A percentile compares a stretch with the other conserved stretches of the same genome.
These are phyloP conservation scores for Clathrus columnatus DNA, from an alignment of 768 basidiomycete species.

Conservation along the genomic window DNA sequence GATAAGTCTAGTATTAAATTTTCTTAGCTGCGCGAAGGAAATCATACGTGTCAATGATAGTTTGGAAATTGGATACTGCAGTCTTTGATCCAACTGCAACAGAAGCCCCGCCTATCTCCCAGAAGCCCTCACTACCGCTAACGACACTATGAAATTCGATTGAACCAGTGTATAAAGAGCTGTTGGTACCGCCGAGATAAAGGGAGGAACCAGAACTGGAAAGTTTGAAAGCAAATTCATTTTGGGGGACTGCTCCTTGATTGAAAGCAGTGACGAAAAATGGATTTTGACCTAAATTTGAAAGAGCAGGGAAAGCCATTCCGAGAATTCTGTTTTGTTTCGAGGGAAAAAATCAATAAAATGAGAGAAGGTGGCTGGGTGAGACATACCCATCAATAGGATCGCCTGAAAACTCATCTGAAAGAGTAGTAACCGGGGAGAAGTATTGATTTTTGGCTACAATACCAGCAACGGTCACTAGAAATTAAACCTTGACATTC, in stretches of 20 bases:
- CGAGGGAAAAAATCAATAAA: neutral
- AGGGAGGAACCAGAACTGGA: constrained; percentile 21
- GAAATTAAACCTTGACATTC: neutral
- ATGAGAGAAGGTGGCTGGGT: neutral
- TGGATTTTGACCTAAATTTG: constrained; percentile 17
- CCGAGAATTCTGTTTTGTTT: neutral
- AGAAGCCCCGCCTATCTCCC: constrained; percentile 18
- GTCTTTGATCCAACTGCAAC: constrained; percentile 12
- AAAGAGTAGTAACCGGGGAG: constrained; percentile 19
- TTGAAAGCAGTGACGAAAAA: constrained; percentile 18
- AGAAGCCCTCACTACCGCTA: constrained; percentile 15
- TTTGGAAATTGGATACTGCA: constrained; percentile 11
- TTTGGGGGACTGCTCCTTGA: constrained; percentile 15
- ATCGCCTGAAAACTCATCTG: constrained; percentile 16
- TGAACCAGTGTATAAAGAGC: constrained; percentile 22
- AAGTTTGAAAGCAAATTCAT: constrained; percentile 23
- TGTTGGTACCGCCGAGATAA: constrained; percentile 29
- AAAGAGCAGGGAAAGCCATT: constrained; percentile 20
- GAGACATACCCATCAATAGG: constrained; percentile 16
- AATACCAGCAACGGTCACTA: constrained; percentile 7
- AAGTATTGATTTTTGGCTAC: constrained; percentile 17
- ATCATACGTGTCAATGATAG: constrained; percentile 29
- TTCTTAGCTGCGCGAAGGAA: too few species aligned
- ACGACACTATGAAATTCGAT: constrained; percentile 25
- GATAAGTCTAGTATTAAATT: neutral